Base-by-base conservation (phyloP, 805 yeast species). In the Blastobotrys parvus region DNA sequence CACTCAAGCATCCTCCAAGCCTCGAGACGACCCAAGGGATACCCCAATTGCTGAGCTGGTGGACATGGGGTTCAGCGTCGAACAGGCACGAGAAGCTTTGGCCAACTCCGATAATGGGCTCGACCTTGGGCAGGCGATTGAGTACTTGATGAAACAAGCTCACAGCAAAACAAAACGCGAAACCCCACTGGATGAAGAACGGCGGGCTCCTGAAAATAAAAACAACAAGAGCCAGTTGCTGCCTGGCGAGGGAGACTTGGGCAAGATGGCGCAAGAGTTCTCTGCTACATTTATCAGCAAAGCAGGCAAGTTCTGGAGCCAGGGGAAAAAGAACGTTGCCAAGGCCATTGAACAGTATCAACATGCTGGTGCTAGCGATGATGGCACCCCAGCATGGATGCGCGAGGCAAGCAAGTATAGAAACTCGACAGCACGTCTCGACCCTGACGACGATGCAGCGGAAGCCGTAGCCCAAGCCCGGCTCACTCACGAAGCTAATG, bases 31-130 rank as follows among this genome's bases (percentile, higher is more conserved):
- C 23, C 52, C 49, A 2, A 21, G 51, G 15, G 60, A 55, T 34
- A 46, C 45, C 22, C 68, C 77, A 1, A 56, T 84, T 15, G 90
- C 90, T 0, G 83, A 78, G 51, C 65, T 85, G 35, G 61, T 83
- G 2, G 92, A 85, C 46, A 86, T 86, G 77, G 95, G 95, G 2
- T 86, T 86, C 54, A 61, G 80, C 1, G 64, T 73, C 1, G 78
- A 75, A 1, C 74, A 69, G 41, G 78, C 92, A 3, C 71, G 68
- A 20, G 61, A 63, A 2, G 94, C 94, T 0, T 66, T 86, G 30
- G 69, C 62, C 5, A 62, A 67, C 37, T 75, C 80, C 0, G 59
- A 56, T 1, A 54, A 63, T 27, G 85, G 88, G 0, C 57, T 70
- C 4, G 75, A 82, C 50, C 65, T 84, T 6, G 75, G 80, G 45